Conservation (phyloP, 1,284 basidiomycete species). For the Somion occarium region DNA sequence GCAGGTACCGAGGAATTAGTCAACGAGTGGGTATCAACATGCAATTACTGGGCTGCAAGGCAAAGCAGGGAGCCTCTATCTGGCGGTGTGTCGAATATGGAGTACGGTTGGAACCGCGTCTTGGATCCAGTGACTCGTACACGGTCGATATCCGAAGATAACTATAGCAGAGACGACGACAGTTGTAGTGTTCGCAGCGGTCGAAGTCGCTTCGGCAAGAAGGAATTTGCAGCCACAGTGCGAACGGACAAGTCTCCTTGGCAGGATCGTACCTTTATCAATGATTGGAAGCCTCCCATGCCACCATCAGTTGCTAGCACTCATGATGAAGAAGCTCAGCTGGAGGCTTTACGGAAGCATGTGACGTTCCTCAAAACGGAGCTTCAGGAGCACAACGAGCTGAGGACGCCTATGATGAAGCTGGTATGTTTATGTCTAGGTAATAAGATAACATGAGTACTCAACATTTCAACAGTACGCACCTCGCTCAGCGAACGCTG, state of each 20-base stretch:
- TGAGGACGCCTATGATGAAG: conserved; percentile 79
- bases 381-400: conserved; percentile 77
- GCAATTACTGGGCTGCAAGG: conserved; percentile 98
- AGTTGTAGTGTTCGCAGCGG: conserved; percentile 66
- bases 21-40: conserved; percentile 96
- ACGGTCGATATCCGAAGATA: conserved; percentile 54
- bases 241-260: conserved; percentile 62
- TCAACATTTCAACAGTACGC: too few relatives aligned
- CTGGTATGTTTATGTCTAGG: conserved; percentile 72
- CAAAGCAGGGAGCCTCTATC: conserved; percentile 90
- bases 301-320: conserved; percentile 78
- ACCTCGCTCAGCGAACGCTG: conserved; percentile 66
- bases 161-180: conserved; percentile 52
- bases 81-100: conserved; percentile 97
- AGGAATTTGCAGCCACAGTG: conserved; percentile 58
- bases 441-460: too few relatives aligned
- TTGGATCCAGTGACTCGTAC: conserved; percentile 46
- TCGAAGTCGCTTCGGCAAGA: conserved; percentile 64
- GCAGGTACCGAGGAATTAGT: conserved; percentile 97
- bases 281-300: conserved; percentile 92
- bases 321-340: conserved; percentile 89
- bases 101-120: conserved; percentile 94
- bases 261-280: conserved; percentile 77
- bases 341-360: conserved; percentile 83
- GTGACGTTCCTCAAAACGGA: conserved; percentile 75